A percentile compares a stretch with the other conserved stretches of the same genome.
phyloP scores from a whole-genome alignment of 2,329 filamentous ascomycete genomes.

The Cladobotryum mycophilum region DNA sequence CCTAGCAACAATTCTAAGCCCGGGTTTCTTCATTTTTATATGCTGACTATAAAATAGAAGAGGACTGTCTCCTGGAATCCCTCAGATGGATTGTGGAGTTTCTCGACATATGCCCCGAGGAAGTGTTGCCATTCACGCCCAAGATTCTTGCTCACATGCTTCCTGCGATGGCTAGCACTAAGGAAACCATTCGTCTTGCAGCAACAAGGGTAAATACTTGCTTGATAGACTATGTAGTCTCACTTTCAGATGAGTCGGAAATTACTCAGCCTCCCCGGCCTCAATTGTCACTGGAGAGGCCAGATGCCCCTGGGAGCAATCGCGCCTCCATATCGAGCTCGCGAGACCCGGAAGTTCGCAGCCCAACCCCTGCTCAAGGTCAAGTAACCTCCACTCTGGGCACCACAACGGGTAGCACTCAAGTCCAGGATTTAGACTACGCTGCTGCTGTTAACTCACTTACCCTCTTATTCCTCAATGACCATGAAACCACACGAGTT shows the following conservation, averaged over 20 bases:
- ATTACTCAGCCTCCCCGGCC: constrained; percentile 34
- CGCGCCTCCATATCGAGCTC: constrained; percentile 48
- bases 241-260: constrained; percentile 65
- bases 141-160: constrained; percentile 86
- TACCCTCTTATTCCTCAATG: constrained; percentile 89
- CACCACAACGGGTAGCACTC: constrained; percentile 28
- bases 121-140: constrained; percentile 91
- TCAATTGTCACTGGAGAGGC: constrained; percentile 37
- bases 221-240: constrained; percentile 90
- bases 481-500: constrained; percentile 91
- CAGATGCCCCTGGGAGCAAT: constrained; percentile 42
- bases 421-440: constrained; percentile 74
- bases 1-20: not conserved
- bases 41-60: constrained; percentile 48
- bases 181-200: constrained; percentile 81
- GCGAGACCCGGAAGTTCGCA: constrained; percentile 47
- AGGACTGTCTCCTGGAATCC: constrained; percentile 86
- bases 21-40: not conserved
- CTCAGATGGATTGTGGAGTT: constrained; percentile 94
- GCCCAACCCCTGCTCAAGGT: constrained; percentile 45
- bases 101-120: constrained; percentile 93
- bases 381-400: constrained; percentile 33
- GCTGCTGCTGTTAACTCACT: constrained; percentile 89
- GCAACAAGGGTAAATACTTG: constrained; percentile 85
- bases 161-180: constrained; percentile 86